phyloP scores from a whole-genome alignment of 2,329 filamentous ascomycete genomes.

The Alternaria solani region DNA sequence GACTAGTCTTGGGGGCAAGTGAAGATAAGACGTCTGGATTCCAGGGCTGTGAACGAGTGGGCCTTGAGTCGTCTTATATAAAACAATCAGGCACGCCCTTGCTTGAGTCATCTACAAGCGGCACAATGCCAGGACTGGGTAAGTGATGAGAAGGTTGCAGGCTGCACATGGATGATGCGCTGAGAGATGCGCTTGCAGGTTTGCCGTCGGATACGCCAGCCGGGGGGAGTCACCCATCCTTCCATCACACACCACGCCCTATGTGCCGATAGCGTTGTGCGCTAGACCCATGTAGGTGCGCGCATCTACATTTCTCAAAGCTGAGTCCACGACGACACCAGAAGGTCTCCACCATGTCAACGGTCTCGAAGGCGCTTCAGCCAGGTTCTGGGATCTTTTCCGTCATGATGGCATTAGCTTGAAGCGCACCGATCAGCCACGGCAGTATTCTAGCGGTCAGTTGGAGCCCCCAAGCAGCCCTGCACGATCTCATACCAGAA shows the following conservation, averaged over 20 bases:
- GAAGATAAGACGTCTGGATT: conserved; percentile 11
- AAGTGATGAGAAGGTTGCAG: conserved; percentile 19
- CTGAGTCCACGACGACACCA: background rate
- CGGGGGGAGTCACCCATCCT: conserved; percentile 14
- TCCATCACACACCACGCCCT: conserved; percentile 21
- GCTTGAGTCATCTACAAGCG: conserved; percentile 32
- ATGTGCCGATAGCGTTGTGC: conserved; percentile 9
- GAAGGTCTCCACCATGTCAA: background rate
- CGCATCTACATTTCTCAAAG: background rate
- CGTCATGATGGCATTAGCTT: background rate
- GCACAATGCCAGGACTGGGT: conserved; percentile 4
- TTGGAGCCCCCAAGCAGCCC: background rate
- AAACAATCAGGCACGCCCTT: conserved; percentile 6
- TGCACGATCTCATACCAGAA: background rate
- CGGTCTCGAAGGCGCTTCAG: conserved; percentile 10
- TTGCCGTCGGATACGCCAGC: conserved; percentile 20
- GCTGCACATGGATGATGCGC: conserved; percentile 25
- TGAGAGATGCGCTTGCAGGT: conserved; percentile 17
- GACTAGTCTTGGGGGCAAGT: conserved; percentile 13
- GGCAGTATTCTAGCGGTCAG: conserved; percentile 6
- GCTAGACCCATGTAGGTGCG: conserved; percentile 11
- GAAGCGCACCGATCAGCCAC: background rate
- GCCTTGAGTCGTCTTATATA: conserved; percentile 29
- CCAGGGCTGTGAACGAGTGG: conserved; percentile 7
- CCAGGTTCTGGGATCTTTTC: background rate